Conservation (phyloP, 768 basidiomycete species). For the Fistulinella prunicolor region DNA sequence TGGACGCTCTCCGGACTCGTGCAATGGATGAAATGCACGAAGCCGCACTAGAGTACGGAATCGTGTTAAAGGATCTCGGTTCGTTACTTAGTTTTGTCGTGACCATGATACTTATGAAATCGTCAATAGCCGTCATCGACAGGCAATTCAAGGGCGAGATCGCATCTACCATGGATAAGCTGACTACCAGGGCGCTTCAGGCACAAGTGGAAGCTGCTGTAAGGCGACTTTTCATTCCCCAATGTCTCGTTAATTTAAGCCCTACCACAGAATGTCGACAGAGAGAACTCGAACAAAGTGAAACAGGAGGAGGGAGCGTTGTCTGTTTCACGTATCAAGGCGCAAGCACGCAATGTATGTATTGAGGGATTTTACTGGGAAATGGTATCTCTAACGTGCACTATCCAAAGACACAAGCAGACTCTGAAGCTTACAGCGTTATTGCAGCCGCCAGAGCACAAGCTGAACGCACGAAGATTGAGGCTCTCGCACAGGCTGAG, state of each 20-base stretch:
- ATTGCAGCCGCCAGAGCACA: conserved; percentile 73
- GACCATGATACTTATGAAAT: conserved; percentile 2
- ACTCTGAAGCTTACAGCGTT: conserved; percentile 71
- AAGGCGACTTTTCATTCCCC: conserved; percentile 22
- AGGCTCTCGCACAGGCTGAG: conserved; percentile 74
- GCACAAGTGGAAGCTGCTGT: conserved; percentile 87
- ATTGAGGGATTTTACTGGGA: background rate
- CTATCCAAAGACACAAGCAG: conserved; percentile 54
- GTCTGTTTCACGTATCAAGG: conserved; percentile 74
- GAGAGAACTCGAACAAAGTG: conserved; percentile 85
- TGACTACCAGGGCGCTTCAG: conserved; percentile 79
- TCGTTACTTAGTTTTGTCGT: conserved; percentile 12
- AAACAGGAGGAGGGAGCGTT: conserved; percentile 82
- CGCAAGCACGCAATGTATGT: conserved; percentile 52
- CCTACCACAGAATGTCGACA: conserved; percentile 64
- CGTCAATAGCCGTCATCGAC: conserved; percentile 71
- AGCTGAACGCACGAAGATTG: conserved; percentile 62
- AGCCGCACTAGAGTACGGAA: conserved; percentile 82
- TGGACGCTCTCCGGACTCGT: conserved; percentile 76
- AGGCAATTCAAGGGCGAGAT: conserved; percentile 89
- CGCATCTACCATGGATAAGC: conserved; percentile 79
- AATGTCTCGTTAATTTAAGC: background rate
- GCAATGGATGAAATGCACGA: conserved; percentile 86
- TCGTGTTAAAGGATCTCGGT: conserved; percentile 78
- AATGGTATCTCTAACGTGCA: conserved; percentile 6